Evolutionary conservation across 495 filamentous ascomycete species (phyloP), one percentile per base, ranked within the genome.

Genomic region (Xylaria palmicola): DNA sequence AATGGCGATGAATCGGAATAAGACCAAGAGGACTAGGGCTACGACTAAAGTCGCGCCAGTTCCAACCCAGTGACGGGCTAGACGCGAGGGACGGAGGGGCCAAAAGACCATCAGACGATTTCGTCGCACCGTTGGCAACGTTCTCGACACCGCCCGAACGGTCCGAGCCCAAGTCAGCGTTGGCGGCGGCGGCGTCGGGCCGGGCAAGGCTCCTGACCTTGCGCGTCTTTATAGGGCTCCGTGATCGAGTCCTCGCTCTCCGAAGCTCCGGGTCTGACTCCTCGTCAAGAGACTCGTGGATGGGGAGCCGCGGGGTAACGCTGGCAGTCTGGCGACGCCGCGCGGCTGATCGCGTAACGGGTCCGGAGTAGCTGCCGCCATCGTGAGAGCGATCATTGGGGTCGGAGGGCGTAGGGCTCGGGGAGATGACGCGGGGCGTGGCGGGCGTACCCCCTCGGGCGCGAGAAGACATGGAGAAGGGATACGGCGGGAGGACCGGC

Each of bases 1-100:
- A 92, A 65, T 85, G 81, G 47, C 84, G 79, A 71, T 99, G 94
- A 65, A 98, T 92, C 22, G 94, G 94, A 61, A 99, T 99, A 6
- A 99, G 83, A 19, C 95, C 94, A 13, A 98, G 81, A 4, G 94
- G 94, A 58, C 88, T 92, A 2, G 94, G 94, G 56, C 89, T 93
- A 61, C 94, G 84, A 56, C 91, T 95, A 66, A 97, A 77, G 66
- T 90, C 87, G 36, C 88, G 84, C 87, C 90, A 93, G 68, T 79
- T 85, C 72, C 88, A 86, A 26, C 47, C 39, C 24, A 34, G 32
- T 27, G 77, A 81, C 30, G 73, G 67, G 50, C 71, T 70, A 8
- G 80, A 77, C 12, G 78, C 70, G 6, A 81, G 80, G 30, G 78
- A 73, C 10, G 82, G 76, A 26, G 88, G 88, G 10, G 87, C 87